These are phyloP conservation scores for Rhizopus sp. DNA, from an alignment of 371 early-diverging fungal species.

Conservation along the genomic window DNA sequence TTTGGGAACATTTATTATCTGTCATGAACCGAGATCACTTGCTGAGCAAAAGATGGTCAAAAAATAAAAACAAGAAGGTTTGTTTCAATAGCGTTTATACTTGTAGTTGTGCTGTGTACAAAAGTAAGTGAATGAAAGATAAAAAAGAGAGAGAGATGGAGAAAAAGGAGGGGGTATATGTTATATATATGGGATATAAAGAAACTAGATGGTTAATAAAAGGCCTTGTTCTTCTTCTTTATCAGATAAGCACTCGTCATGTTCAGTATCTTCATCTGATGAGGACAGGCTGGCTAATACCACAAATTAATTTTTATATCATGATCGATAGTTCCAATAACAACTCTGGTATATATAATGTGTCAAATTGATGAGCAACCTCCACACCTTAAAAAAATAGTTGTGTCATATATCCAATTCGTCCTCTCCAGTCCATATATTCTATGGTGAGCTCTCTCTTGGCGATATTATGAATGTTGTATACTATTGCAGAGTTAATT, in stretches of 20 bases:
- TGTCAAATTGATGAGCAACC: too few relatives aligned
- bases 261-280: neutral
- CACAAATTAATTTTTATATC: too few relatives aligned
- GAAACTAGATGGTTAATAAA: neutral
- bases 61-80: constrained; percentile 12
- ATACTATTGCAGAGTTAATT: constrained; percentile 25
- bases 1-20: constrained; percentile 41
- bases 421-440: constrained; percentile 20
- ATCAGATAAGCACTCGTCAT: neutral
- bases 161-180: constrained; percentile 33
- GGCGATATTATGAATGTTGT: constrained; percentile 16
- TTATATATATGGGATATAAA: neutral
- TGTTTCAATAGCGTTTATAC: constrained; percentile 88
- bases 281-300: constrained; percentile 13
- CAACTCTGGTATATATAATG: too few relatives aligned
- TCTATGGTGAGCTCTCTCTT: constrained; percentile 17
- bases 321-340: too few relatives aligned
- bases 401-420: constrained; percentile 16
- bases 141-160: constrained; percentile 96
- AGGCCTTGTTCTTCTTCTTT: neutral
- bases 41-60: constrained; percentile 53
- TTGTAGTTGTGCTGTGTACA: constrained; percentile 95
- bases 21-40: constrained; percentile 58
- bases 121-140: constrained; percentile 95
- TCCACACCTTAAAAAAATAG: constrained; percentile 20